phyloP scores from a whole-genome alignment of 805 yeast genomes.

The Crinitomyces ghanaensis region DNA sequence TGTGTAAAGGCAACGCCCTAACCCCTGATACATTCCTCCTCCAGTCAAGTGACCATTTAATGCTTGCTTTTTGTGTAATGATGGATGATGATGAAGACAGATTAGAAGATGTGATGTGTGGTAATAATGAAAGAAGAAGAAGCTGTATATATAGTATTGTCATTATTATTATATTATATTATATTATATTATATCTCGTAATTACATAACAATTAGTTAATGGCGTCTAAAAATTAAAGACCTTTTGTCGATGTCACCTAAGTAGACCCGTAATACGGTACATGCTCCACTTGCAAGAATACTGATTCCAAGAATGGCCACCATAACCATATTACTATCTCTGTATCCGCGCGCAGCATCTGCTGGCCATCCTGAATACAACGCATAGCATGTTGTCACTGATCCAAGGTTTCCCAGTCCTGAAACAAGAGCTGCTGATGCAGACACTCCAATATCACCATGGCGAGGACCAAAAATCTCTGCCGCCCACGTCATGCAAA shows the following conservation, averaged over 20 bases:
- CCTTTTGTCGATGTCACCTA: slow-evolving; percentile 29
- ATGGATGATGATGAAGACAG: too few relatives aligned
- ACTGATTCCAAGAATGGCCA: slow-evolving; percentile 63
- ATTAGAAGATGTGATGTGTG: too few relatives aligned
- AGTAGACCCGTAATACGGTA: slow-evolving; percentile 22
- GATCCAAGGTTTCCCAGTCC: slow-evolving; percentile 84
- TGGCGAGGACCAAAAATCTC: slow-evolving; percentile 59
- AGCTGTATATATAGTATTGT: too few relatives aligned
- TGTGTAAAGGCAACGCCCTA: too few relatives aligned
- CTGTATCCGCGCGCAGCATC: slow-evolving; percentile 51
- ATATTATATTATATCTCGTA: too few relatives aligned
- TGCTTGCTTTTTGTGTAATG: too few relatives aligned
- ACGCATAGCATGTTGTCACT: slow-evolving; percentile 75
- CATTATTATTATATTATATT: too few relatives aligned
- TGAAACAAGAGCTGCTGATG: slow-evolving; percentile 68
- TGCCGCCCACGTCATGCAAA: slow-evolving; percentile 72
- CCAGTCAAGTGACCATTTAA: too few relatives aligned
- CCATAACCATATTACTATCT: slow-evolving; percentile 75
- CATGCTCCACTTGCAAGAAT: slow-evolving; percentile 39
- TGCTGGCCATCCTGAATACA: slow-evolving; percentile 79
- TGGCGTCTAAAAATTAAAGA: slow-evolving; percentile 1
- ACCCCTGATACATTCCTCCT: too few relatives aligned
- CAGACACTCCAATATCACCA: slow-evolving; percentile 80
- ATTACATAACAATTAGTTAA: background rate
- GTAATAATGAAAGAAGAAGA: too few relatives aligned